Base-by-base conservation (phyloP, 441 rosid genomes). In the Euphorbia celastroides region DNA sequence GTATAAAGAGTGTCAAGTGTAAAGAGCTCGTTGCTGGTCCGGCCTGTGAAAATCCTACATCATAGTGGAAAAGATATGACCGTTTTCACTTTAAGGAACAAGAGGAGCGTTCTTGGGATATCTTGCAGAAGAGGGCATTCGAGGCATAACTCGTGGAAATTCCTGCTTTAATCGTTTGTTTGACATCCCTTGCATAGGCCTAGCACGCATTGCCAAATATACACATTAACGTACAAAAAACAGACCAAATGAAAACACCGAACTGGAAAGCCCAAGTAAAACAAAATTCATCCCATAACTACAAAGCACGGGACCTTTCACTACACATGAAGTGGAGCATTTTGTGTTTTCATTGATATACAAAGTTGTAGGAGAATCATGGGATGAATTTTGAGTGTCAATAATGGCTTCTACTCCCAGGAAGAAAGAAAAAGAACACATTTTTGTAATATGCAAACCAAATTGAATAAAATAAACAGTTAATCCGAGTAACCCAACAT, bases 91-190 rank as follows among this genome's bases (percentile, higher is more conserved):
- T 78, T 82, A 86, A 2, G 92, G 87, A 75, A 81, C 83, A 42
- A 79, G 70, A 69, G 85, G 78, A 65, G 88, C 78, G 62, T 85
- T 86, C 78, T 79, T 86, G 25, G 88, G 82, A 66, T 80, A 90
- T 86, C 98, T 81, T 65, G 88, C 84, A 58, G 96, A 85, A 57
- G 93, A 80, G 27, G 98, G 80, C 83, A 85, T 84, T 70, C 93
- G 84, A 68, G 82, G 93, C 71, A 80, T 36, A 62, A 72, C 83
- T 66, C 95, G 78, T 14, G 86, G 83, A 74, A 85, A 88, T 63
- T 86, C 93, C 9, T 85, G 86, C 83, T 86, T 90, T n/a, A 78
- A 65, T 13, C 96, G 95, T 81, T 95, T 95, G 72, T 73, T 78
- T 48, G 87, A 34, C 83, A 86, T 81, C 72, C 89, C 96, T 30